Evolutionary conservation across 352 stramenopile species (phyloP).

Genomic region (Globisporangium canariense): DNA sequence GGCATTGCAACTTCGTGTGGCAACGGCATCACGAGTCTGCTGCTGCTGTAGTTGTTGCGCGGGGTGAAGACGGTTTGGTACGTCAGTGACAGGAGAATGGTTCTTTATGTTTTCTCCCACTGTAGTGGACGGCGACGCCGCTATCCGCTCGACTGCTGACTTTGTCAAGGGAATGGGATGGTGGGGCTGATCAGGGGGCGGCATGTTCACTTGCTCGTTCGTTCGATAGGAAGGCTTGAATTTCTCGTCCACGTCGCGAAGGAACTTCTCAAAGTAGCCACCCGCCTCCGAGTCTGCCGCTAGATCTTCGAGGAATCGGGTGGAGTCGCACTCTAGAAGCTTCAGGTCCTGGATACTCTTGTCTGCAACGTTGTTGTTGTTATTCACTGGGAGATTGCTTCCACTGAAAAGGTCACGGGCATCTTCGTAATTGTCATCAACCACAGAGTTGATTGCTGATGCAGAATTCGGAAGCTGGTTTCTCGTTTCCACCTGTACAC

Average conservation of each 20-base stretch:
- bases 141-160: not conserved
- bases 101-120: not conserved
- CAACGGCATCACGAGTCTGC: not conserved
- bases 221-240: conserved; percentile 2
- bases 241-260: conserved; percentile 11
- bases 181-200: not conserved
- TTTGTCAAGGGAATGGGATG: too few relatives aligned
- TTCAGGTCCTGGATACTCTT: conserved; percentile 2
- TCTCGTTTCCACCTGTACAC: not conserved
- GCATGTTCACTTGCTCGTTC: not conserved
- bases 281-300: conserved; percentile 13
- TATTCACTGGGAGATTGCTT: not conserved
- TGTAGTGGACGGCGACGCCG: too few relatives aligned
- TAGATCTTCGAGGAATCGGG: conserved; percentile 16
- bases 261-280: conserved; percentile 23
- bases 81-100: not conserved
- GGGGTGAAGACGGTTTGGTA: not conserved
- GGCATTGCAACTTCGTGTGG: not conserved
- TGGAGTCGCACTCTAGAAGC: not conserved
- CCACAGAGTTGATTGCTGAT: not conserved
- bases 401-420: not conserved
- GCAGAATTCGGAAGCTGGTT: not conserved
- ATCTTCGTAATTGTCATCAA: conserved; percentile 1
- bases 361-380: not conserved
- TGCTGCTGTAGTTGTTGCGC: not conserved